Conservation (phyloP, 345 rosid genomes). For the Acer campestre region DNA sequence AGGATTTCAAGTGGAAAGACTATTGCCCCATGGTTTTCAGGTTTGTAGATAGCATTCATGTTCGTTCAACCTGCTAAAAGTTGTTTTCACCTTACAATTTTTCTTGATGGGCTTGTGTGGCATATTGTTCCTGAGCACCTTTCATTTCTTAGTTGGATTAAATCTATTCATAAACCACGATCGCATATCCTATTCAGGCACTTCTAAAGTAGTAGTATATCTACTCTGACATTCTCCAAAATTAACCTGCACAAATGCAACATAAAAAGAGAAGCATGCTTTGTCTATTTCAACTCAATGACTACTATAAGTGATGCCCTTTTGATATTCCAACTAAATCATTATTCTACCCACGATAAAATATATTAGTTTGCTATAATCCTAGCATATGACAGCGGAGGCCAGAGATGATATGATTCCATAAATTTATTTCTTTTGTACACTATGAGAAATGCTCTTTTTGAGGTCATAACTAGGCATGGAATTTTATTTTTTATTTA, state of each 20-base stretch:
- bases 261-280: not conserved
- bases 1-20: conserved; percentile 97
- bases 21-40: conserved; percentile 99
- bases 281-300: not conserved
- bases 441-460: not conserved
- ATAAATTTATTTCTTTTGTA: not conserved
- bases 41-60: conserved; percentile 38
- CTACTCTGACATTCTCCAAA: not conserved
- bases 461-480: no score
- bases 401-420: not conserved
- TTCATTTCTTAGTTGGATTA: not conserved
- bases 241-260: not conserved
- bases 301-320: not conserved
- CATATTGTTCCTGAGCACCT: not conserved
- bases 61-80: conserved; percentile 8
- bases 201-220: not conserved
- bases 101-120: conserved; percentile 4
- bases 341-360: no score
- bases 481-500: not conserved
- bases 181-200: not conserved
- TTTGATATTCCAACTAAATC: no score
- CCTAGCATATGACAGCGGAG: no score
- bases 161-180: not conserved
- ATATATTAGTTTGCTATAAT: no score
- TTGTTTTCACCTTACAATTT: not conserved